Evolutionary conservation across 2,329 filamentous ascomycete species (phyloP).

Genomic region (Emericellopsis cladophorae): DNA sequence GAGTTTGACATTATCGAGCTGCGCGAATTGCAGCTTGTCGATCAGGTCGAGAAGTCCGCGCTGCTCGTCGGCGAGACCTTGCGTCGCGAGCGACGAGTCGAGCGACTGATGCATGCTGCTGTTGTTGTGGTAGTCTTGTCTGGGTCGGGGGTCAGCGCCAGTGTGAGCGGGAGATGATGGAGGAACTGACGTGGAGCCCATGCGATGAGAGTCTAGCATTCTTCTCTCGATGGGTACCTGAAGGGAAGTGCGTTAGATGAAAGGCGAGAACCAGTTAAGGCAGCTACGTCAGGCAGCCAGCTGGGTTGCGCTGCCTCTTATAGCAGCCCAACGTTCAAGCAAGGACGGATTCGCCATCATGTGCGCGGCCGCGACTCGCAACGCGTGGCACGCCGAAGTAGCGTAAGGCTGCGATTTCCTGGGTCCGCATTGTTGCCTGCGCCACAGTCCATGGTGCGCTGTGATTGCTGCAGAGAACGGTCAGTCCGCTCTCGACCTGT

Average conservation of each 20-base stretch:
- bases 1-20: constrained; percentile 38
- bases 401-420: background rate
- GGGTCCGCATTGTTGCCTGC: background rate
- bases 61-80: constrained; percentile 40
- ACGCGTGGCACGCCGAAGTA: background rate
- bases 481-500: background rate
- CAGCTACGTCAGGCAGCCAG: background rate
- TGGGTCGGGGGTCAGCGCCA: background rate
- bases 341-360: background rate
- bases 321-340: background rate
- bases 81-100: constrained; percentile 33
- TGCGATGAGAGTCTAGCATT: constrained; percentile 1
- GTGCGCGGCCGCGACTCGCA: background rate
- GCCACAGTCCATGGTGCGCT: background rate
- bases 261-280: background rate
- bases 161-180: background rate
- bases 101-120: constrained; percentile 24
- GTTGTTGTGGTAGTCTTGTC: constrained; percentile 7
- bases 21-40: constrained; percentile 38
- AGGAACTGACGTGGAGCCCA: background rate
- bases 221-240: background rate
- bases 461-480: too few relatives aligned
- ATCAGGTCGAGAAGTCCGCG: constrained; percentile 43
- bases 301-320: background rate
- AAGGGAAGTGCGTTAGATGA: background rate